Base-by-base conservation (phyloP, 805 yeast species). In the Wickerhamomyces queroliae region DNA sequence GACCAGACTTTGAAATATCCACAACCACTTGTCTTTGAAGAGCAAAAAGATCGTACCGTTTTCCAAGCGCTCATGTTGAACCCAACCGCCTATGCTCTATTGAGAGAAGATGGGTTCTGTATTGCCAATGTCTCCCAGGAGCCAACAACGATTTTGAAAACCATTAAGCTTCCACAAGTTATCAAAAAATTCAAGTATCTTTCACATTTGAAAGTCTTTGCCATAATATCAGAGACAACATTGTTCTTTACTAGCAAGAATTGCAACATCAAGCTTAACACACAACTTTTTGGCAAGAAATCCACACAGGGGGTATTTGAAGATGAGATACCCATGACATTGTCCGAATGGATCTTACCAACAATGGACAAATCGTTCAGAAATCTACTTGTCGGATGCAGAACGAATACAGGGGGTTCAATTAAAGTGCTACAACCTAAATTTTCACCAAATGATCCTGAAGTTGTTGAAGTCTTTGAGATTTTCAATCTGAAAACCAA, bases 291-390 rank as follows among this genome's bases (percentile, higher is more conserved):
- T 15, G 21, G 46, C 11, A 41, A 41, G 17, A 45, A 36, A 26
- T 33, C 36, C 8, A n/a, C 18, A 8, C 12, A 28, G 2, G 22
- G 21, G 1, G 8, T 55, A 3, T 50, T 52, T 22, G 40, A 42
- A 0, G 46, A 49, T 6, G 66, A 61, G 33, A 50, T 37, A 4
- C 64, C 67, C 1, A 28, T 55, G 8, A 48, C 58, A 7, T 21
- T 67, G 4, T 45, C 58, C n/a, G 59, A 58, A 35, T 67, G 70
- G 72, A 47, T 51, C 13, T 49, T 65, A 3, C 53, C 54, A 1
- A 42, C 44, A 2, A 22, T 40, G 0, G 47, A 35, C 9, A 50
- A 45, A 41, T 39, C 50, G 13, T 51, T 45, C 22, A 50, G 55
- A 37, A 48, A 58, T 32, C 24, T 66, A 8, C 42, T 66, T 9